Evolutionary conservation across 106 monocot genomes (phyloP).

Genomic region (Allium fistulosum): DNA sequence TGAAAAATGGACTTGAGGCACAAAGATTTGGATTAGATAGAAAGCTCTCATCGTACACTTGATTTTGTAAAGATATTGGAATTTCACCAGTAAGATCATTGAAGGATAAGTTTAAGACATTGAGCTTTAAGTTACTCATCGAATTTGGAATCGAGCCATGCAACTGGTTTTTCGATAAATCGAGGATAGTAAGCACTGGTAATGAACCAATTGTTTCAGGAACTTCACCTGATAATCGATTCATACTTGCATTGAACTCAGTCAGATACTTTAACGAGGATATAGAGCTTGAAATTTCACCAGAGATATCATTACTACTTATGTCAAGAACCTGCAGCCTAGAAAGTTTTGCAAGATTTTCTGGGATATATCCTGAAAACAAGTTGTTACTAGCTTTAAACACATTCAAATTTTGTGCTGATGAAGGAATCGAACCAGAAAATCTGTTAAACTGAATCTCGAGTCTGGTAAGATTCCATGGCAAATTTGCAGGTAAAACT

Average conservation of each 20-base stretch:
- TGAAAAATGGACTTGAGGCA: conserved; percentile 3
- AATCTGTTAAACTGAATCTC: conserved; percentile 44
- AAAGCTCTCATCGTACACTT: conserved; percentile 26
- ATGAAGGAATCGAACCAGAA: conserved; percentile 42
- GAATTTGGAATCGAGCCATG: conserved; percentile 35
- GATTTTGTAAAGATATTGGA: conserved; percentile 25
- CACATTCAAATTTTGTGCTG: conserved; percentile 19
- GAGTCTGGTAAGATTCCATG: conserved; percentile 38
- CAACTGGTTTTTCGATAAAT: conserved; percentile 62
- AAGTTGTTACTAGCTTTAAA: conserved; percentile 44
- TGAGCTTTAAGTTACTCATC: conserved; percentile 29
- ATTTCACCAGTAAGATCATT: conserved; percentile 57
- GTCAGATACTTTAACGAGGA: conserved; percentile 18
- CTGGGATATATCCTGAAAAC: conserved; percentile 49
- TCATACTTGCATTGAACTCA: conserved; percentile 47
- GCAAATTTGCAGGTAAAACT: conserved; percentile 38
- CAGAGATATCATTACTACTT: conserved; percentile 43
- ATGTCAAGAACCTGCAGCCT: conserved; percentile 31
- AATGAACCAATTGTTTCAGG: conserved; percentile 41
- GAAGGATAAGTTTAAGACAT: conserved; percentile 59
- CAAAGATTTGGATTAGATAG: conserved; percentile 48
- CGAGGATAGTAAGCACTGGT: conserved; percentile 38
- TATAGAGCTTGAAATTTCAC: conserved; percentile 37
- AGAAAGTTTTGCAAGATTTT: conserved; percentile 18
- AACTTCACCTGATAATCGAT: conserved; percentile 51